These are phyloP conservation scores for Coemansia sp. DNA, from an alignment of 192 early-diverging fungal genomes.

Conservation along the genomic window DNA sequence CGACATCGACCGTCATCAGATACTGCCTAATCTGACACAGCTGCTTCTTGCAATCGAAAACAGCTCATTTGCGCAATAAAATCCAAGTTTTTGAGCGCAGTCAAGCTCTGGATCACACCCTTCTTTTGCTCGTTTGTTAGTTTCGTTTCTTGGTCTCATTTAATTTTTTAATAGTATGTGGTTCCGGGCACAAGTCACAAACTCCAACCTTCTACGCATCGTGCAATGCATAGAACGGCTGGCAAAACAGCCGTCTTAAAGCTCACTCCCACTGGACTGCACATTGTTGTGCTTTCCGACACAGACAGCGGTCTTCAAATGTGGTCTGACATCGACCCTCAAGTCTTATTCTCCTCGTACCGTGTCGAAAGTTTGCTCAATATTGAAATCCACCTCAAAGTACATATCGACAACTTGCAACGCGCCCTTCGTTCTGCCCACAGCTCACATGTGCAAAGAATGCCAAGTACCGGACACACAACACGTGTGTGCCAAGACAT, in stretches of 20 bases:
- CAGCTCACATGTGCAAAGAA: slow-evolving; percentile 65
- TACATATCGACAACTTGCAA: slow-evolving; percentile 65
- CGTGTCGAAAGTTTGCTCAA: slow-evolving; percentile 61
- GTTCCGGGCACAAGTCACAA: slow-evolving; percentile 30
- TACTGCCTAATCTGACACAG: slow-evolving; percentile 18
- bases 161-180: slow-evolving; percentile 15
- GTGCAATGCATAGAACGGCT: slow-evolving; percentile 69
- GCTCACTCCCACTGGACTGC: slow-evolving; percentile 62
- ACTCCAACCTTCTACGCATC: slow-evolving; percentile 43
- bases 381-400: slow-evolving; percentile 73
- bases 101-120: neutral
- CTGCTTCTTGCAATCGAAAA: slow-evolving; percentile 6
- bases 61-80: neutral
- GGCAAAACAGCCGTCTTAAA: slow-evolving; percentile 64
- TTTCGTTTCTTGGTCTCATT: no score
- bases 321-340: slow-evolving; percentile 60
- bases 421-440: slow-evolving; percentile 64
- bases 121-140: no score
- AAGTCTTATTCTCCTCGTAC: slow-evolving; percentile 70
- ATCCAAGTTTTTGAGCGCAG: neutral
- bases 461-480: slow-evolving; percentile 28
- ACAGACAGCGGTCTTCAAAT: slow-evolving; percentile 65
- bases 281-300: slow-evolving; percentile 67
- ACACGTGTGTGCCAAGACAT: slow-evolving; percentile 61
- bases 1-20: slow-evolving; percentile 8